Percentiles rank a stretch among this genome's conserved stretches.
phyloP scores from a whole-genome alignment of 768 basidiomycete genomes.

The Kwoniella sp. region DNA sequence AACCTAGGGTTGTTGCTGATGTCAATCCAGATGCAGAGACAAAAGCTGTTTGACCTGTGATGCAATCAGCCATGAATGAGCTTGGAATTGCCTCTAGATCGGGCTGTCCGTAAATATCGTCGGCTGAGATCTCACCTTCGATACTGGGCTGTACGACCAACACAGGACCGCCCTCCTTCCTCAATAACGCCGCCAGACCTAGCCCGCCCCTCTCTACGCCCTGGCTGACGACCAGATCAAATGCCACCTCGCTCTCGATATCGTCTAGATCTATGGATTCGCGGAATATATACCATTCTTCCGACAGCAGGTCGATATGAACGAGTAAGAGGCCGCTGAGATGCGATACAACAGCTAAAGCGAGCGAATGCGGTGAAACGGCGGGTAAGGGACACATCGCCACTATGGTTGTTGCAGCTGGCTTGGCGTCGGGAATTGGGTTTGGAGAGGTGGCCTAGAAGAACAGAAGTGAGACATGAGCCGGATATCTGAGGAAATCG shows the following conservation, averaged over 20 bases:
- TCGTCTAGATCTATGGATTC: conserved; percentile 16
- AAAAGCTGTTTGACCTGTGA: conserved; percentile 7
- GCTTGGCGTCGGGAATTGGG: conserved; percentile 1
- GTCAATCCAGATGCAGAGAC: background rate
- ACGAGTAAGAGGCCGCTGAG: conserved; percentile 15
- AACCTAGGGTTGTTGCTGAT: background rate
- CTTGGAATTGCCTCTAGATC: background rate
- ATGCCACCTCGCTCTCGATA: conserved; percentile 3
- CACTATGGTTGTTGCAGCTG: conserved; percentile 21
- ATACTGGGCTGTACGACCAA: conserved; percentile 25
- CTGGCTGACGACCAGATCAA: conserved; percentile 27
- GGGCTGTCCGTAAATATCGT: background rate
- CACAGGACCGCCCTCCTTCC: conserved; percentile 17
- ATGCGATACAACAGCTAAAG: conserved; percentile 23
- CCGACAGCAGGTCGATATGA: conserved; percentile 30
- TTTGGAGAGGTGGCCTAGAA: conserved; percentile 12
- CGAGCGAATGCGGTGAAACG: conserved; percentile 20
- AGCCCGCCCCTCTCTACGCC: conserved; percentile 29
- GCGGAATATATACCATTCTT: conserved; percentile 18
- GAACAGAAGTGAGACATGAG: background rate
- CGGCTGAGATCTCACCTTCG: conserved; percentile 13
- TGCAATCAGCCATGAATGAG: background rate
- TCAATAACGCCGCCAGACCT: conserved; percentile 29
- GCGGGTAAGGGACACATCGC: conserved; percentile 26
- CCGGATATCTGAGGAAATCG: background rate